Conservation (phyloP, 176 grass and related monocot genomes). For the Aegilops umbellulata region DNA sequence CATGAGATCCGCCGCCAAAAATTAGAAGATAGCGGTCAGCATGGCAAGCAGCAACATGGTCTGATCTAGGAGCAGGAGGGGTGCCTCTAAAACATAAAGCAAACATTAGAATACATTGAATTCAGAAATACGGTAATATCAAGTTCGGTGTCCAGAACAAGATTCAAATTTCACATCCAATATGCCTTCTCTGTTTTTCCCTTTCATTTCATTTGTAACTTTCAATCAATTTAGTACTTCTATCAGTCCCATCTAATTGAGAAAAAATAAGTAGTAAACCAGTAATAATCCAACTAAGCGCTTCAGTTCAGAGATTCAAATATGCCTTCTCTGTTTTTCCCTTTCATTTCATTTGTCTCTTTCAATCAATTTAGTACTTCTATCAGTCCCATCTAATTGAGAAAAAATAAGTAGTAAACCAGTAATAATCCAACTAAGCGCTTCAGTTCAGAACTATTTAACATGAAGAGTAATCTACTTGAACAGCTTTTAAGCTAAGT, state of each 20-base stretch:
- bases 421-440: slow-evolving; percentile 2
- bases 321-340: background rate
- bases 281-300: slow-evolving; percentile 5
- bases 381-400: background rate
- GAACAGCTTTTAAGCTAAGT: background rate
- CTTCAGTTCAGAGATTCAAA: background rate
- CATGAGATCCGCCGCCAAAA: slow-evolving; percentile 97
- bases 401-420: background rate
- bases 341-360: background rate
- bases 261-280: background rate
- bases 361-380: background rate
- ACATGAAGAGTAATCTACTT: background rate
- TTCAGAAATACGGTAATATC: background rate
- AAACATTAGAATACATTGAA: slow-evolving; percentile 19
- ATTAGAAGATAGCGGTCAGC: slow-evolving; percentile 90
- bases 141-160: background rate
- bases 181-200: background rate
- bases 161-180: background rate
- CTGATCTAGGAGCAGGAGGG: slow-evolving; percentile 93
- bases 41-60: slow-evolving; percentile 90
- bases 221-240: background rate
- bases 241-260: background rate
- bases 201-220: background rate
- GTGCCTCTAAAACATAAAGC: slow-evolving; percentile 61
- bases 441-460: background rate